Base-by-base conservation (phyloP, 2,329 filamentous ascomycete species). In the Hypoxylon sp. region DNA sequence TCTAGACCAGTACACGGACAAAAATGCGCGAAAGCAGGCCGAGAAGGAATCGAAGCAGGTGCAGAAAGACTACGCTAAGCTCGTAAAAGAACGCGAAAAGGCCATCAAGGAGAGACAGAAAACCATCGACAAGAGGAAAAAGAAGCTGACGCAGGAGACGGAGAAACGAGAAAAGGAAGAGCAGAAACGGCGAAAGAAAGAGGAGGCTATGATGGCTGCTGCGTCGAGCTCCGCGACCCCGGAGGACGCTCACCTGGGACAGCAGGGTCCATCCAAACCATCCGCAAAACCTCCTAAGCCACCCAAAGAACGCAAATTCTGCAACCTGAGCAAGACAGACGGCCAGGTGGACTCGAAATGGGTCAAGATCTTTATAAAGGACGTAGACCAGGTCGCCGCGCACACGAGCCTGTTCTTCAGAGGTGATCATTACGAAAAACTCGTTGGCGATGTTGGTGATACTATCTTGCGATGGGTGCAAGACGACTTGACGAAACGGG, bases 361-460 rank as follows among this genome's bases (percentile, higher is more conserved):
- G 91, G 75, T 91, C 1, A 78, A 86, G 32, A 81, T 96, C 2
- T 86, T 85, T 63, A 94, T 97, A 89, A 81, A 87, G 50, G 86
- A 84, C 42, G 84, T 94, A 54, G 91, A 96, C 66, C 90, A 96
- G 70, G 88, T 96, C 1, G 86, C 83, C 5, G 92, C 91, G 7
- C 91, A 96, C 68, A 93, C 90, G 55, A 87, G 88, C 0, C 74
- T 96, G 41, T 96, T 96, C 73, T 82, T 90, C 8, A 73, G 84
- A 0, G 86, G 87, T 5, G 78, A 84, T 52, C 86, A 89, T 49
- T 93, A 94, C 65, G 88, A 91, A 62, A 73, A 73, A 57, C 73
- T 93, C n/a, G 84, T 93, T n/a, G 86, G 86, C 0, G 87, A 92
- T 68, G 86, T 90, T 2, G 86, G 83, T 2, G 78, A 78, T 20